These are phyloP conservation scores for Typha latifolia DNA, from an alignment of 176 grass and related monocot species.

Conservation along the genomic window DNA sequence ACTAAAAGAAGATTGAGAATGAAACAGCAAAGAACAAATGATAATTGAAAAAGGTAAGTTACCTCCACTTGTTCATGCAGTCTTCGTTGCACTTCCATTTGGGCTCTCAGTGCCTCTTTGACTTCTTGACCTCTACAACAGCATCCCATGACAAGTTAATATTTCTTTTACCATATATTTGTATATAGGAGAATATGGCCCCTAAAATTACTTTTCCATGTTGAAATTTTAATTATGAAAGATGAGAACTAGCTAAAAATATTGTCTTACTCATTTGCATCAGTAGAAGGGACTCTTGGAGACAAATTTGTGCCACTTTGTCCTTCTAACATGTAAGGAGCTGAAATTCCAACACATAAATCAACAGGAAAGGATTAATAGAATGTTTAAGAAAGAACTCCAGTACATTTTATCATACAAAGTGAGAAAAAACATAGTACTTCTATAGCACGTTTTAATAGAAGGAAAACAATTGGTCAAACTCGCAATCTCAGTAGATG, in stretches of 20 bases:
- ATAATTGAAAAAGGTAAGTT: slow-evolving; percentile 9
- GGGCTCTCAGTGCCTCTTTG: slow-evolving; percentile 56
- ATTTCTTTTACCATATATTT: neutral
- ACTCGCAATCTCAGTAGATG: too few relatives aligned
- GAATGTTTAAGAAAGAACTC: neutral
- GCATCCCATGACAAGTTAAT: slow-evolving; percentile 8
- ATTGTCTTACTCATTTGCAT: slow-evolving; percentile 68
- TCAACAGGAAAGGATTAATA: neutral
- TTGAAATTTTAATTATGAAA: neutral
- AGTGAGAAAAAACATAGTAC: neutral
- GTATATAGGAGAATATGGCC: neutral
- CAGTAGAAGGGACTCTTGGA: slow-evolving; percentile 63
- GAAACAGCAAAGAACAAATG: neutral
- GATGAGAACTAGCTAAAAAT: slow-evolving; percentile 1
- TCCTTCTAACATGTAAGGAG: slow-evolving; percentile 72
- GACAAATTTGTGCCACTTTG: slow-evolving; percentile 75
- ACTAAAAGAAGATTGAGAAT: slow-evolving; percentile 3
- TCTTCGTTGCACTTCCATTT: slow-evolving; percentile 96
- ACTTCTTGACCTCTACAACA: slow-evolving; percentile 34
- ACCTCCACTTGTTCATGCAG: slow-evolving; percentile 98
- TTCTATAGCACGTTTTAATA: neutral
- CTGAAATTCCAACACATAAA: slow-evolving; percentile 28
- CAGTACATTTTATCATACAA: neutral
- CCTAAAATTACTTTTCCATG: neutral
- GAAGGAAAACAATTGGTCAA: too few relatives aligned